phyloP scores from a whole-genome alignment of 768 basidiomycete genomes.

The Cyclocybe cylindracea region DNA sequence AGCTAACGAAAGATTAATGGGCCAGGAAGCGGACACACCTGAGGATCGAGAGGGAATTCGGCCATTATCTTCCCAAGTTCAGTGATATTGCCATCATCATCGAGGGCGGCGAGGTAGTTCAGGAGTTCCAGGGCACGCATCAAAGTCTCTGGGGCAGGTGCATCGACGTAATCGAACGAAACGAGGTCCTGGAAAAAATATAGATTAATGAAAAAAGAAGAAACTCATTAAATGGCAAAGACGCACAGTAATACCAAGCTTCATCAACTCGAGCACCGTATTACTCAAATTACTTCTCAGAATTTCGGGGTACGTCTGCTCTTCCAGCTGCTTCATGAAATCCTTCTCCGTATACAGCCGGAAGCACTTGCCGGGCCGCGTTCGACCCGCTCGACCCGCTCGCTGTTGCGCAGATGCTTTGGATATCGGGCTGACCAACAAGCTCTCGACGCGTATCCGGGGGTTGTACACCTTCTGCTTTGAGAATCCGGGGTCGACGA shows the following conservation, averaged over 20 bases:
- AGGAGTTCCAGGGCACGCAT: conserved; percentile 96
- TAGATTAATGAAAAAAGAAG: neutral
- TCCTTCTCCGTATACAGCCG: conserved; percentile 96
- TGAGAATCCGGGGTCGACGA: conserved; percentile 96
- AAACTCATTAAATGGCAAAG: neutral
- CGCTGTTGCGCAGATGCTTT: conserved; percentile 97
- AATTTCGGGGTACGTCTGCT: conserved; percentile 98
- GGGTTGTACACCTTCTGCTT: conserved; percentile 99
- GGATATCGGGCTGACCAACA: conserved; percentile 93
- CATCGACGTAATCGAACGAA: conserved; percentile 86
- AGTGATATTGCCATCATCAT: conserved; percentile 93
- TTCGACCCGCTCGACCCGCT: conserved; percentile 95
- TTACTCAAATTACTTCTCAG: conserved; percentile 91
- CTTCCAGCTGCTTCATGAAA: conserved; percentile 93
- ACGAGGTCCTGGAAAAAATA: conserved; percentile 67
- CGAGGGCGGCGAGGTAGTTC: conserved; percentile 89
- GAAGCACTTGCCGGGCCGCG: conserved; percentile 96
- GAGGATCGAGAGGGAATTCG: conserved; percentile 98
- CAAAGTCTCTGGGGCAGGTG: conserved; percentile 92
- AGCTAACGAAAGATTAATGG: neutral
- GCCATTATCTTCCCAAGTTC: conserved; percentile 90
- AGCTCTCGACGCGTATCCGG: conserved; percentile 90
- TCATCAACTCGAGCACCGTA: conserved; percentile 90
- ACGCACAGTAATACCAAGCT: conserved; percentile 83
- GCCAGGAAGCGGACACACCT: conserved; percentile 46